A percentile compares a stretch with the other conserved stretches of the same genome.
Evolutionary conservation across 352 stramenopile genomes (phyloP).

Genomic region (Phytophthora quininea): DNA sequence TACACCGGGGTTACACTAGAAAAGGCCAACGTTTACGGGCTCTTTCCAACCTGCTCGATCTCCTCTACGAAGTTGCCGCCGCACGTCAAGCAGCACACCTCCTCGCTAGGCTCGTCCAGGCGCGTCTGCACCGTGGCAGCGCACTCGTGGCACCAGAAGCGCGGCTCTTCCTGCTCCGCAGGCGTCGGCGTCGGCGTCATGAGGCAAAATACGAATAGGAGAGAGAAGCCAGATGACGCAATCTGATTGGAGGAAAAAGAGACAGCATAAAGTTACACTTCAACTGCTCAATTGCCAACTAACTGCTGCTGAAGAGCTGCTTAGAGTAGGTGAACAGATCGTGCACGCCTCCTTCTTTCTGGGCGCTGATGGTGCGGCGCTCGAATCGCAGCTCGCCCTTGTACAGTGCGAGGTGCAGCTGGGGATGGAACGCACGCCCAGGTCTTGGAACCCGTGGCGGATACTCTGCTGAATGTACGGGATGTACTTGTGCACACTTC

Average conservation of each 20-base stretch:
- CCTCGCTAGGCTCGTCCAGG: constrained; percentile 61
- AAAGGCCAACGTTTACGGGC: neutral
- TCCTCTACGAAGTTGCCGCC: constrained; percentile 88
- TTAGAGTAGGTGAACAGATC: constrained; percentile 96
- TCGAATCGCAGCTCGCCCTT: constrained; percentile 91
- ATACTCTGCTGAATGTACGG: constrained; percentile 98
- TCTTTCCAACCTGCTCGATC: constrained; percentile 62
- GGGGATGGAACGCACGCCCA: constrained; percentile 90
- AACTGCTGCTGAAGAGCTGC: constrained; percentile 61
- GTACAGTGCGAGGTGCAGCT: constrained; percentile 85
- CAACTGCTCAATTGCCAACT: neutral
- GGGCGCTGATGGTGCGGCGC: constrained; percentile 95
- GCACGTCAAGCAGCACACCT: constrained; percentile 78
- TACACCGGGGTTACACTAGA: neutral
- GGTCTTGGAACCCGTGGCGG: constrained; percentile 97
- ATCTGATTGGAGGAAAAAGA: constrained; percentile 30
- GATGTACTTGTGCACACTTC: constrained; percentile 96
- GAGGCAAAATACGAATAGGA: constrained; percentile 14
- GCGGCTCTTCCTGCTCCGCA: constrained; percentile 23
- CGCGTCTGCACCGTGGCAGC: constrained; percentile 51
- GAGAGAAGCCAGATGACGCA: constrained; percentile 25
- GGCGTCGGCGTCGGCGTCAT: constrained; percentile 26
- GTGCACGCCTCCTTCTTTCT: constrained; percentile 98
- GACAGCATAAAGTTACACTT: neutral
- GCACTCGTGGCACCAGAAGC: constrained; percentile 90